These are phyloP conservation scores for Xylaria sp. DNA, from an alignment of 2,329 filamentous ascomycete species.

Conservation along the genomic window DNA sequence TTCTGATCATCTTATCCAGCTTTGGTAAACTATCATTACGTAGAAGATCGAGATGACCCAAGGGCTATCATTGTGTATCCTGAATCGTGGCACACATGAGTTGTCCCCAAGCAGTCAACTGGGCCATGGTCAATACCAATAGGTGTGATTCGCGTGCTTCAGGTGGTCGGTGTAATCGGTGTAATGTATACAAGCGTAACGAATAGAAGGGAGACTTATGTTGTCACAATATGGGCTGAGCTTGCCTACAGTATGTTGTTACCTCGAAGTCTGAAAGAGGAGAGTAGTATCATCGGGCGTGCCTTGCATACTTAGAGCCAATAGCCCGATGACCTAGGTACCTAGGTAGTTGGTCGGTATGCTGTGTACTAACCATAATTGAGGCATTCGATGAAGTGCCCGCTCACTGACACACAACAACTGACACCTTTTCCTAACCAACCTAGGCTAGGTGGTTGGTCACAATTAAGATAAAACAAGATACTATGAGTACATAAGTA, in stretches of 20 bases:
- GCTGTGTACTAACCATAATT: background rate
- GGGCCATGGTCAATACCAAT: background rate
- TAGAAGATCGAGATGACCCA: background rate
- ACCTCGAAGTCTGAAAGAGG: conserved; percentile 1
- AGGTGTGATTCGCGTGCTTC: background rate
- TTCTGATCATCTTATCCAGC: background rate
- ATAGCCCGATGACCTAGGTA: background rate
- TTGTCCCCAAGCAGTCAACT: background rate
- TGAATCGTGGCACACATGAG: background rate
- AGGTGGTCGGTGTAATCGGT: background rate
- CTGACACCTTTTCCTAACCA: background rate
- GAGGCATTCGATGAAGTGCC: background rate
- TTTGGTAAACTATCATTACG: conserved; percentile 1
- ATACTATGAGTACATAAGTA: no score
- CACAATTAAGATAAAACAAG: conserved; percentile 1
- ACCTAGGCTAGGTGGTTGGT: background rate
- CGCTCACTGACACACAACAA: background rate
- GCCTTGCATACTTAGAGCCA: conserved; percentile 19
- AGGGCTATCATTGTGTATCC: no score
- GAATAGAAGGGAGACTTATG: background rate
- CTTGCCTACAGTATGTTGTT: background rate
- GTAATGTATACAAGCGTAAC: background rate
- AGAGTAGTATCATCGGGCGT: conserved; percentile 8
- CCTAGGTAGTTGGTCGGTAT: no score
- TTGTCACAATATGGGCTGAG: background rate